A percentile compares a stretch with the other conserved stretches of the same genome.
phyloP scores from a whole-genome alignment of 306 rosid genomes.

The Neltuma alba region DNA sequence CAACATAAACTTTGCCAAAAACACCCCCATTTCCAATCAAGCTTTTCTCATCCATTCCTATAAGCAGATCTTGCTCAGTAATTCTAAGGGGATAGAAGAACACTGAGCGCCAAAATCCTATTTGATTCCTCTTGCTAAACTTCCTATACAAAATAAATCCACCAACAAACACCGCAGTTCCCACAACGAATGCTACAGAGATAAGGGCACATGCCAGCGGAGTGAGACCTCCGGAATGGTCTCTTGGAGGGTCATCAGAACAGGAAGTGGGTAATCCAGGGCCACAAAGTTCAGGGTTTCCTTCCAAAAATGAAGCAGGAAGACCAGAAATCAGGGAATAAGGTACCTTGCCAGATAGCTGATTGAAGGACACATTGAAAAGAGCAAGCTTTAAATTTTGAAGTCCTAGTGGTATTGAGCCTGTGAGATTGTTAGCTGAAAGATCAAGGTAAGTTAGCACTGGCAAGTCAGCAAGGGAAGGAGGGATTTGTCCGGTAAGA shows the following conservation, averaged over 20 bases:
- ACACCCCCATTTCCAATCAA: conserved; percentile 64
- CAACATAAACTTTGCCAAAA: conserved; percentile 73
- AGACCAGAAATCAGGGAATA: conserved; percentile 81
- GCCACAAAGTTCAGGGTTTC: conserved; percentile 88
- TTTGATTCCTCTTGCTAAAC: conserved; percentile 50
- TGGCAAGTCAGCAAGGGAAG: conserved; percentile 80
- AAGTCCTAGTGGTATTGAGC: conserved; percentile 83
- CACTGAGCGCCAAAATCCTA: conserved; percentile 70
- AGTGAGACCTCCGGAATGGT: conserved; percentile 53
- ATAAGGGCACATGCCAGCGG: conserved; percentile 67
- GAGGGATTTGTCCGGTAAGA: conserved; percentile 71
- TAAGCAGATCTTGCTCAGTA: conserved; percentile 75
- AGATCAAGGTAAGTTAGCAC: conserved; percentile 95
- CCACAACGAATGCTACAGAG: conserved; percentile 73
- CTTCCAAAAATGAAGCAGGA: conserved; percentile 95
- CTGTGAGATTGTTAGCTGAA: conserved; percentile 90
- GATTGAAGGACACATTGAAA: conserved; percentile 89
- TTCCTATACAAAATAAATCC: conserved; percentile 63
- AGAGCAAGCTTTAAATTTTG: conserved; percentile 96
- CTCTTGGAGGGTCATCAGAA: conserved; percentile 59
- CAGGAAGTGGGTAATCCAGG: conserved; percentile 78
- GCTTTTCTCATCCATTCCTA: conserved; percentile 88
- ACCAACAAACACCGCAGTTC: conserved; percentile 57
- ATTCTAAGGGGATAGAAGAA: conserved; percentile 93
- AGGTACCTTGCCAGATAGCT: conserved; percentile 87